Evolutionary conservation across 129 eudicot genomes (phyloP).

Genomic region (Ambrosia trifida): DNA sequence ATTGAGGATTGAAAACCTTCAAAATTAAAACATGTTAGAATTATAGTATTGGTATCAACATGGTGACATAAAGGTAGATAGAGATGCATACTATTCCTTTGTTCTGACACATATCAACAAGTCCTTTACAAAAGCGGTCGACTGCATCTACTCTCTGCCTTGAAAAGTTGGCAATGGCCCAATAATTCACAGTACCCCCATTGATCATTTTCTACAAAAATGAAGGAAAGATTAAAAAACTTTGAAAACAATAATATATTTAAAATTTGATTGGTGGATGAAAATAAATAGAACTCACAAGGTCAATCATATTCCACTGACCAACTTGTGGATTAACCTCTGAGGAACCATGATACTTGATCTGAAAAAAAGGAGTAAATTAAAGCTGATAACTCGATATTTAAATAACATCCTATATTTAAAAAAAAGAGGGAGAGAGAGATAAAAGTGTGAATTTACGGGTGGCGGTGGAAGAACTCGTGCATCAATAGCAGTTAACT

Average conservation of each 20-base stretch:
- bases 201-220: constrained; percentile 63
- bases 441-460: constrained; percentile 30
- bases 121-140: constrained; percentile 34
- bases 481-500: constrained; percentile 50
- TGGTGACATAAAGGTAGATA: not conserved
- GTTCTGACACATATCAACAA: constrained; percentile 53
- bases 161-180: constrained; percentile 70
- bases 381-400: not conserved
- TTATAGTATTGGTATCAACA: not conserved
- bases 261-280: not conserved
- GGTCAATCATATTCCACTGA: constrained; percentile 76
- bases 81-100: constrained; percentile 66
- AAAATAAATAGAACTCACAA: constrained; percentile 36
- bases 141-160: constrained; percentile 26
- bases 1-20: constrained; percentile 46
- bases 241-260: not conserved
- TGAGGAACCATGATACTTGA: constrained; percentile 48
- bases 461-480: constrained; percentile 66
- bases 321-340: constrained; percentile 62
- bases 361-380: constrained; percentile 32
- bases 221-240: not conserved
- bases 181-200: constrained; percentile 49
- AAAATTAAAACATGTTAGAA: not conserved
- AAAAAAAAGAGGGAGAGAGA: too few relatives aligned
- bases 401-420: not conserved